Conservation (phyloP, 768 basidiomycete species). For the Gyrodon lividus region DNA sequence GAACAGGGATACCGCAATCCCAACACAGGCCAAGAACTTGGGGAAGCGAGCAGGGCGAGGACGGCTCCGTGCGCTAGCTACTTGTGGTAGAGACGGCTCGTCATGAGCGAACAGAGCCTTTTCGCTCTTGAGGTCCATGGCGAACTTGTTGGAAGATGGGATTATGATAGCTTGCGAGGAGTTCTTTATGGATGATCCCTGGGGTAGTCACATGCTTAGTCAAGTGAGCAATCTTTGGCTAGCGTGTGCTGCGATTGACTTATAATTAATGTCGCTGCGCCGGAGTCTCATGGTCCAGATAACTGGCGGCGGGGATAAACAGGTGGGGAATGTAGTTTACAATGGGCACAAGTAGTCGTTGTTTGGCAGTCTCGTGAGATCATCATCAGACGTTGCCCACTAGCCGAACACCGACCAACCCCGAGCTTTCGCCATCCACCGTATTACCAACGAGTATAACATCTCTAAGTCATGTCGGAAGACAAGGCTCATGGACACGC, state of each 20-base stretch:
- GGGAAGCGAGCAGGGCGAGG: slow-evolving; percentile 1
- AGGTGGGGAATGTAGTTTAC: too few species aligned
- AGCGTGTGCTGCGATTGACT: too few species aligned
- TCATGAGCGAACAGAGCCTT: slow-evolving; percentile 3
- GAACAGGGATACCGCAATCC: slow-evolving; percentile 5
- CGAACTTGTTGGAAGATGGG: background rate
- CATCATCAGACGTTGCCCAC: too few species aligned
- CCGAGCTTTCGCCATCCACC: too few species aligned
- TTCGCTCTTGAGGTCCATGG: slow-evolving; percentile 19
- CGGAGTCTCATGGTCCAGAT: too few species aligned
- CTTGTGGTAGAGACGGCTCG: slow-evolving; percentile 8
- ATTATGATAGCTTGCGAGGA: background rate
- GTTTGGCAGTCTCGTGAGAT: too few species aligned
- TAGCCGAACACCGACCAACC: too few species aligned
- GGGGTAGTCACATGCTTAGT: slow-evolving; percentile 15
- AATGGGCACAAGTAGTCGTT: too few species aligned
- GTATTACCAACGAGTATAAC: too few species aligned
- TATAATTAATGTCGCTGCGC: background rate
- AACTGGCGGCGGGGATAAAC: too few species aligned
- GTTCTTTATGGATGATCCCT: background rate
- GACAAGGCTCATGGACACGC: slow-evolving; percentile 5
- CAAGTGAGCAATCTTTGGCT: background rate
- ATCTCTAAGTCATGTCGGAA: slow-evolving; percentile 14
- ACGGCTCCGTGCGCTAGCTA: slow-evolving; percentile 1
- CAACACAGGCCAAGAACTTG: slow-evolving; percentile 5